These are phyloP conservation scores for Ilyonectria robusta DNA, from an alignment of 2,329 filamentous ascomycete genomes.

Conservation along the genomic window DNA sequence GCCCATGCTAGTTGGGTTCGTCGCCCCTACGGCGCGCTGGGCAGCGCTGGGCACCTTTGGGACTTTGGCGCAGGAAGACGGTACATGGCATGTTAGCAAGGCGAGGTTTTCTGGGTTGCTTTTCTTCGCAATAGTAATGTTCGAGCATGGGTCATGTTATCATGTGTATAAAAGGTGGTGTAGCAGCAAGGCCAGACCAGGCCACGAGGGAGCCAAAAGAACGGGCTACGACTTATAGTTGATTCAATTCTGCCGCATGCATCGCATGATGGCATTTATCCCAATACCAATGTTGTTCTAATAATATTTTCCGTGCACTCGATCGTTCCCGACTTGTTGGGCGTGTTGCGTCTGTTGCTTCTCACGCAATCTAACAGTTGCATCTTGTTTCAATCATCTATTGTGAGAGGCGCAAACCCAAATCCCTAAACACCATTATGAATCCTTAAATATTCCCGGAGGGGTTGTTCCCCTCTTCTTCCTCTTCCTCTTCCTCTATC, in stretches of 20 bases:
- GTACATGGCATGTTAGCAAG: conserved; percentile 25
- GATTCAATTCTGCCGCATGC: conserved; percentile 27
- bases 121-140: conserved; percentile 31
- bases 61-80: conserved; percentile 28
- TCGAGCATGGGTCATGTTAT: conserved; percentile 36
- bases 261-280: conserved; percentile 14
- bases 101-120: conserved; percentile 22
- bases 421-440: conserved; percentile 42
- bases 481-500: conserved; percentile 8
- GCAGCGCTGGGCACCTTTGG: conserved; percentile 13
- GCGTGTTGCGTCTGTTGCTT: not conserved
- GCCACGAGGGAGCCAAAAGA: conserved; percentile 11
- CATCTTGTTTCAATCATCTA: conserved; percentile 31
- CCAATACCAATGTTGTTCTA: not conserved
- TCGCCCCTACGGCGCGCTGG: conserved; percentile 14
- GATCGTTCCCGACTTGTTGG: not conserved
- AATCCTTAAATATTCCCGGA: conserved; percentile 34
- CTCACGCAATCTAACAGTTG: conserved; percentile 2
- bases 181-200: conserved; percentile 1
- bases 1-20: conserved; percentile 16
- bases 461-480: not conserved
- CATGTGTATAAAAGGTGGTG: conserved; percentile 35
- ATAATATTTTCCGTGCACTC: not conserved
- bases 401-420: conserved; percentile 32
- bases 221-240: conserved; percentile 30